phyloP scores from a whole-genome alignment of 805 yeast genomes.

The Brettanomyces sp. region DNA sequence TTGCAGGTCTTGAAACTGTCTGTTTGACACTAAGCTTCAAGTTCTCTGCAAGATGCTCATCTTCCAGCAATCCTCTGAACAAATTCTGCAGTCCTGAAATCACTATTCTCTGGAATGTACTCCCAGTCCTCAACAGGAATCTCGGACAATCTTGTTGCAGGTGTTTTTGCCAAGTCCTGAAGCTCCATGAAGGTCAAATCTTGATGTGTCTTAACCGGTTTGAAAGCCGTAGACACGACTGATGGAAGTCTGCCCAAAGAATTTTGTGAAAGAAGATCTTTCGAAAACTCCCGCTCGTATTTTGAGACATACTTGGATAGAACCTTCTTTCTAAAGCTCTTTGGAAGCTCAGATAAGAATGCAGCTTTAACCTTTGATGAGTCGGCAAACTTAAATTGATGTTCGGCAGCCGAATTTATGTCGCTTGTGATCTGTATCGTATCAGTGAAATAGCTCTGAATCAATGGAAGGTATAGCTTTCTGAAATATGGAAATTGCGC shows the following conservation, averaged over 20 bases:
- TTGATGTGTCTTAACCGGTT: constrained; percentile 9
- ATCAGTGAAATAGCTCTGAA: constrained; percentile 32
- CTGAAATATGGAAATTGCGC: constrained; percentile 68
- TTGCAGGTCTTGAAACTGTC: constrained; percentile 62
- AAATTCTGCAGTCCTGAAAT: constrained; percentile 23
- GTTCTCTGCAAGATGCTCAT: constrained; percentile 24
- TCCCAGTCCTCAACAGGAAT: constrained; percentile 27
- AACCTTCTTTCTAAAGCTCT: constrained; percentile 34
- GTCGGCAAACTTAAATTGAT: constrained; percentile 20
- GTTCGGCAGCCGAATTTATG: constrained; percentile 9
- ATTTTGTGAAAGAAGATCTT: constrained; percentile 23
- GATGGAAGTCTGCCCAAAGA: constrained; percentile 8
- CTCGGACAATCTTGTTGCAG: constrained; percentile 9
- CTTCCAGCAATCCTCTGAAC: constrained; percentile 34
- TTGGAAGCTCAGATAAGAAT: constrained; percentile 42
- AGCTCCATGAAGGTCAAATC: constrained; percentile 19
- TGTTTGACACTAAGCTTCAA: constrained; percentile 34
- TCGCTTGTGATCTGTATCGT: constrained; percentile 14
- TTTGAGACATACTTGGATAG: constrained; percentile 17
- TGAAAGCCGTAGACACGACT: constrained; percentile 1
- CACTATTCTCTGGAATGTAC: constrained; percentile 18
- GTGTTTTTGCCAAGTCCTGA: constrained; percentile 10
- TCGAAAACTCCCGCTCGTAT: constrained; percentile 16
- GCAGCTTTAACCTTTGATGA: constrained; percentile 28
- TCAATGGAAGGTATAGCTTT: constrained; percentile 61